These are phyloP conservation scores for Golubevia sp. DNA, from an alignment of 1,284 basidiomycete species.

Conservation along the genomic window DNA sequence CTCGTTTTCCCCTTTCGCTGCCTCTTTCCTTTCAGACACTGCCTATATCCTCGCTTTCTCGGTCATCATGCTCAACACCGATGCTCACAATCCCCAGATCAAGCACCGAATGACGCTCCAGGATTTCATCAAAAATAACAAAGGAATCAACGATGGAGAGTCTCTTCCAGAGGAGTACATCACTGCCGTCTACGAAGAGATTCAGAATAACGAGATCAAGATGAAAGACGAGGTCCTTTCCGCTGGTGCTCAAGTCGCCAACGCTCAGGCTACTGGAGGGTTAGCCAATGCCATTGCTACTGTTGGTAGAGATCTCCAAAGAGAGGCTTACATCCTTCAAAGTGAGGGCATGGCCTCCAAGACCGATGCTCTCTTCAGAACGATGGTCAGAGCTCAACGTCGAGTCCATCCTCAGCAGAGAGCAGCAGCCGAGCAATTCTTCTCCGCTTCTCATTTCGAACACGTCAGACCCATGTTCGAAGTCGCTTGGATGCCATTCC, in stretches of 20 bases:
- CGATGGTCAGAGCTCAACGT: conserved; percentile 59
- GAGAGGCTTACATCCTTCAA: conserved; percentile 57
- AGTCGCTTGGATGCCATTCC: conserved; percentile 61
- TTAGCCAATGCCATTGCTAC: conserved; percentile 53
- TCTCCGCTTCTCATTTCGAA: conserved; percentile 59
- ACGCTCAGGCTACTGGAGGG: conserved; percentile 19
- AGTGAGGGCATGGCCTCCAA: conserved; percentile 59
- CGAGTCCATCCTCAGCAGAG: conserved; percentile 45
- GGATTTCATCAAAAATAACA: conserved; percentile 60
- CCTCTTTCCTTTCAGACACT: conserved; percentile 25
- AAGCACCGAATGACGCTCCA: conserved; percentile 59
- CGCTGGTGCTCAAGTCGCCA: conserved; percentile 10
- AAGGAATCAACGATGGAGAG: conserved; percentile 58
- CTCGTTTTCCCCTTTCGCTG: not conserved
- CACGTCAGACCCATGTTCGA: conserved; percentile 61
- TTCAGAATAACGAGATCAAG: conserved; percentile 60
- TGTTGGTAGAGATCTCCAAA: conserved; percentile 55
- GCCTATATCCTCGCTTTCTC: conserved; percentile 61
- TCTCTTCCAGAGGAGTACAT: conserved; percentile 54
- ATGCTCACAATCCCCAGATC: conserved; percentile 59
- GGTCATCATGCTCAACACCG: conserved; percentile 61
- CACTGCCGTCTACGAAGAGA: conserved; percentile 50
- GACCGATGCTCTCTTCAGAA: conserved; percentile 59
- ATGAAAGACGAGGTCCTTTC: conserved; percentile 52
- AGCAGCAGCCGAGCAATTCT: conserved; percentile 56